phyloP scores from a whole-genome alignment of 768 basidiomycete genomes.

The Mycena maculata region DNA sequence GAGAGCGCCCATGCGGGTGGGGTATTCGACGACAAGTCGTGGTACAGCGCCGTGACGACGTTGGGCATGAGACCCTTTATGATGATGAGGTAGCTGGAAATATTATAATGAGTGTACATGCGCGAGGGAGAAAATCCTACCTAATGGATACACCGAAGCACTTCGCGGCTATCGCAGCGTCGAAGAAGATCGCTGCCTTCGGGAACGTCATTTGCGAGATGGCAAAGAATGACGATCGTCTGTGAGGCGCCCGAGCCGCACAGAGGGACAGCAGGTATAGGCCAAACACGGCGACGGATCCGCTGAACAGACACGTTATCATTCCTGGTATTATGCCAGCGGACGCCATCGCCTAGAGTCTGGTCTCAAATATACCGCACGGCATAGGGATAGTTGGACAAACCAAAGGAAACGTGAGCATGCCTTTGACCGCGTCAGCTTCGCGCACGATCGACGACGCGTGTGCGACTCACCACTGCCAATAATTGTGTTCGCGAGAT shows the following conservation, averaged over 20 bases:
- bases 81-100: conserved; percentile 84
- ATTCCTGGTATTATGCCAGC: conserved; percentile 92
- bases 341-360: conserved; percentile 85
- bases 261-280: conserved; percentile 89
- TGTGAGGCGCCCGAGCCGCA: conserved; percentile 79
- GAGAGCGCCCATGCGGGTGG: conserved; percentile 83
- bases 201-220: conserved; percentile 91
- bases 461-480: conserved; percentile 75
- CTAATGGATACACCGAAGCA: conserved; percentile 97
- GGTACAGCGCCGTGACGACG: conserved; percentile 86
- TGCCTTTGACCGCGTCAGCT: conserved; percentile 60
- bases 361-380: conserved; percentile 14
- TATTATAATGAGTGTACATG: not conserved
- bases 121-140: conserved; percentile 47
- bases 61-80: conserved; percentile 94
- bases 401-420: conserved; percentile 90
- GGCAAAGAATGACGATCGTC: conserved; percentile 86
- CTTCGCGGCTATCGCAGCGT: conserved; percentile 94
- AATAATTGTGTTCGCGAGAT: conserved; percentile 90
- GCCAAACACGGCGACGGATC: conserved; percentile 81
- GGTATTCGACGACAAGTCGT: conserved; percentile 75
- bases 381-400: conserved; percentile 35
- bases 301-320: conserved; percentile 87
- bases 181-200: conserved; percentile 87
- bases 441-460: conserved; percentile 6